A percentile compares a stretch with the other conserved stretches of the same genome.
These are phyloP conservation scores for Fusarium mangiferae DNA, from an alignment of 2,329 filamentous ascomycete genomes.

Conservation along the genomic window DNA sequence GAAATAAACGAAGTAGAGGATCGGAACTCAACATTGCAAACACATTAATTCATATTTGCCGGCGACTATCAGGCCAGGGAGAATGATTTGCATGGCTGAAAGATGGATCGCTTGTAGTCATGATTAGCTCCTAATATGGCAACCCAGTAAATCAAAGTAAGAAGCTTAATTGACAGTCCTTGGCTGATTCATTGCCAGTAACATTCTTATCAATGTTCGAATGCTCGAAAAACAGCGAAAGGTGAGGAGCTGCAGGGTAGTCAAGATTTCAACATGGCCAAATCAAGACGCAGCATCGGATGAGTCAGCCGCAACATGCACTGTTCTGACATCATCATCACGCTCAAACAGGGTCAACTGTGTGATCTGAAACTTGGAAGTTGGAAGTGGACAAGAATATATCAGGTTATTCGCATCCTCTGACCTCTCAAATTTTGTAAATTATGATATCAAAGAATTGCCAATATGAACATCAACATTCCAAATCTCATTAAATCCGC, in stretches of 20 bases:
- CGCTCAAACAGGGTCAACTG: constrained; percentile 11
- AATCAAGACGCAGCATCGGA: neutral
- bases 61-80: rapidly evolving
- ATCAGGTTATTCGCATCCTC: neutral
- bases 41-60: rapidly evolving
- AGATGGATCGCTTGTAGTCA: rapidly evolving
- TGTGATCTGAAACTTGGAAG: constrained; percentile 28
- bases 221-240: neutral
- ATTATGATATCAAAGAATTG: neutral
- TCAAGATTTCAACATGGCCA: rapidly evolving
- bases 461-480: constrained; percentile 43
- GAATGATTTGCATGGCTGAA: rapidly evolving
- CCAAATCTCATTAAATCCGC: constrained; percentile 46
- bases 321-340: constrained; percentile 32
- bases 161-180: rapidly evolving
- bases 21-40: rapidly evolving
- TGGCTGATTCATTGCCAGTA: rapidly evolving
- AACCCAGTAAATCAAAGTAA: rapidly evolving
- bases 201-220: rapidly evolving
- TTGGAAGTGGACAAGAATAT: constrained; percentile 21
- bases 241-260: neutral
- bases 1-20: rapidly evolving
- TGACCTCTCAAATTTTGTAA: rapidly evolving
- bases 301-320: constrained; percentile 6
- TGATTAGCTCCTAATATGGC: rapidly evolving